Evolutionary conservation across 371 early-diverging fungal species (phyloP), one percentile per base, ranked within the genome.

Genomic region (Amoeboradix gromovi): DNA sequence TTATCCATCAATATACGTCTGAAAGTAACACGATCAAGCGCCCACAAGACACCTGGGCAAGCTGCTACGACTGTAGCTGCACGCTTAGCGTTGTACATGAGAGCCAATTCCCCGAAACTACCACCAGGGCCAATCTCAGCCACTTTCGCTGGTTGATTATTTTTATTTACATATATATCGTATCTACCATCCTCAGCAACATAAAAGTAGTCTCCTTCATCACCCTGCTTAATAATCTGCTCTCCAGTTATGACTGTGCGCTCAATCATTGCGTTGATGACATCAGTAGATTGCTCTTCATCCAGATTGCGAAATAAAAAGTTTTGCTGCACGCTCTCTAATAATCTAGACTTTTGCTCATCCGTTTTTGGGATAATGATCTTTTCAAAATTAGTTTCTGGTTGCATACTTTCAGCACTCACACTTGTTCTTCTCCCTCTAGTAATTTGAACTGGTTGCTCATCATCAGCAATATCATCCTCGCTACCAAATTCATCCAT

Each of bases 41-140:
- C 94, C 96, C 96, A 97, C 31, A 95, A 83, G 29, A 87, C 84
- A 27, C 85, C 87, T 28, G 81, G 80, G 0, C 88, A 88, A 17
- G 92, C 87, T n/a, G 78, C 78, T 2, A 68, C 70, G 29, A 97
- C 90, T 12, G 95, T 92, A 30, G 98, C 96, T 1, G 95, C 93
- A 68, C 95, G 83, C 1, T 92, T 91, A 28, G 91, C 87, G 74
- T 90, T 92, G 79, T 98, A 94, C 87, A 98, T 93, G 30, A 97
- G 82, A 29, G 96, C 95, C 69, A 97, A 80, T 78, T 97, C 95
- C 72, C 96, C 98, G 83, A 97, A 94, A 73, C 86, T 85, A 31
- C 90, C 92, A 70, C 89, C 86, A 30, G 88, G 81, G 29, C 80
- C 84, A 73, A 88, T 89, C 31, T 83, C 82, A 67, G 81, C 80